Base-by-base conservation (phyloP, 2,329 filamentous ascomycete species). In the Neoarthrinium moseri region DNA sequence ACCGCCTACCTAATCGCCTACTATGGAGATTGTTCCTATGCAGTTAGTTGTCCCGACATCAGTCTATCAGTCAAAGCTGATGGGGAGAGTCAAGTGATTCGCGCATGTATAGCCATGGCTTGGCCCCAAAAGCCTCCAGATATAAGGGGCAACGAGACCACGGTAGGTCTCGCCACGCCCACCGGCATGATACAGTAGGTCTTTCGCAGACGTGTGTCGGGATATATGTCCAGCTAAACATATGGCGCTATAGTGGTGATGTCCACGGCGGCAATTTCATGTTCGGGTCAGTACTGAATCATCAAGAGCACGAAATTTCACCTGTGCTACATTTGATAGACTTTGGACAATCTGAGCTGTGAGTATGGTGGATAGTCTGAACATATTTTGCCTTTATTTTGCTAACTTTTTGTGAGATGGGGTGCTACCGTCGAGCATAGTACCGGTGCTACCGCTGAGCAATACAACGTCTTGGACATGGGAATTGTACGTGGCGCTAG, bases 21-120 rank as follows among this genome's bases (percentile, higher is more conserved):
- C 34, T 50, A 4, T 50, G 48, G 48, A 17, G 18, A 6, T 18
- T 50, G 20, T 50, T 50, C 12, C 11, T 50, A 10, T 50, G 48
- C 22, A 38, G 48, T 50, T 3, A 45, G 48, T 47, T 42, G 4
- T 26, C 20, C 11, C 23, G 6, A n/a, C 10, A 18, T 26, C n/a
- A 8, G 8, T 29, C 26, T 29, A 8, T 29, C n/a, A 7, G 26
- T 8, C 26, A 29, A 17, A 8, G 6, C n/a, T 22, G 11, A 43
- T 17, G 13, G 6, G 6, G 8, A 5, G n/a, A 3, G 18, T 20
- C 12, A 18, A 50, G 48, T 48, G 30, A 22, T 50, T 35, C 45
- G 48, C 7, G 15, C 45, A 11, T 50, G 45, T 38, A 50, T 50
- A 10, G 48, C 34, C 13, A 44, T 50, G 35, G 44, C 44, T 3